These are phyloP conservation scores for Boechera divaricarpa DNA, from an alignment of 345 rosid species.

Conservation along the genomic window DNA sequence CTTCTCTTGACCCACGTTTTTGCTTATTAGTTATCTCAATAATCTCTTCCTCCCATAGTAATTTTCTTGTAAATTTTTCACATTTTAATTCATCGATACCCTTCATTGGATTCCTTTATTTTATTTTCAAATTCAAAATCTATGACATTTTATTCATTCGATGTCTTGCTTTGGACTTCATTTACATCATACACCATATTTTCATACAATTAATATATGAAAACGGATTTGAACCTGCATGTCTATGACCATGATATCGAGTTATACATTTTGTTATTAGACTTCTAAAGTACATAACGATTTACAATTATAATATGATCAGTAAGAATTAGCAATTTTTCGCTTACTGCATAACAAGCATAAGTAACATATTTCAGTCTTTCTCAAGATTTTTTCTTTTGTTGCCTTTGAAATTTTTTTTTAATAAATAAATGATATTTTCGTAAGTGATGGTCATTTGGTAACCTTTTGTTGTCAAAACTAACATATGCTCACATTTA, in stretches of 20 bases:
- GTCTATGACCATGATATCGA: not conserved
- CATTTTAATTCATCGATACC: not conserved
- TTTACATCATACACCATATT: not conserved
- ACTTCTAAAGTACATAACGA: not conserved
- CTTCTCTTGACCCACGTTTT: conserved; percentile 25
- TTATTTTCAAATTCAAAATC: not conserved
- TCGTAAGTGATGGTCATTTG: not conserved
- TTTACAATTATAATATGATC: not conserved
- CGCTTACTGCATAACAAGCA: not conserved
- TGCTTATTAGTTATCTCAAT: conserved; percentile 22
- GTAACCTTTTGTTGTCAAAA: not conserved
- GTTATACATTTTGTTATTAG: not conserved
- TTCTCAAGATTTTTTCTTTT: not conserved
- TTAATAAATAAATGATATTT: no score
- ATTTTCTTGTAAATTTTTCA: not conserved
- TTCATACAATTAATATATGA: not conserved
- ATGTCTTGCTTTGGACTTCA: conserved; percentile 4
- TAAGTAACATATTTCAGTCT: not conserved
- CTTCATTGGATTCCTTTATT: conserved; percentile 27
- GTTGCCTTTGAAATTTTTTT: not conserved
- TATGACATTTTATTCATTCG: conserved; percentile 13
- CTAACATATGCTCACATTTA: not conserved
- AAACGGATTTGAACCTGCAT: not conserved
- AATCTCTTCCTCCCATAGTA: conserved; percentile 10
- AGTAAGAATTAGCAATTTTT: not conserved